Conservation (phyloP, 495 filamentous ascomycete species). For the Lentithecium fluviatile region DNA sequence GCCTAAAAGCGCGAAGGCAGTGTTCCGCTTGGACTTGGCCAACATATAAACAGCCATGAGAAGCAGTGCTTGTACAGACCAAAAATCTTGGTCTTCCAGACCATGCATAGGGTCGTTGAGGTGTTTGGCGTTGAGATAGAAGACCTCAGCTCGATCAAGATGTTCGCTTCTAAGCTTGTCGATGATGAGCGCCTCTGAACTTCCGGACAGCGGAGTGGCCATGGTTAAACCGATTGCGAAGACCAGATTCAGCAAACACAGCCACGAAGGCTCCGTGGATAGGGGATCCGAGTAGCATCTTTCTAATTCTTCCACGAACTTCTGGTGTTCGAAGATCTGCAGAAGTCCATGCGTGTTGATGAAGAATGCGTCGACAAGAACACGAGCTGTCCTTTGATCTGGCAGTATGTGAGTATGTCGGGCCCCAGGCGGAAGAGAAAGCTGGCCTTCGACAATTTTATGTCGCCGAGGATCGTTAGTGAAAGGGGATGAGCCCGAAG, state of each 20-base stretch:
- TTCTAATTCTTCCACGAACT: slow-evolving; percentile 52
- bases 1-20: slow-evolving; percentile 61
- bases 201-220: slow-evolving; percentile 53
- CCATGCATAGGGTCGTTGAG: slow-evolving; percentile 55
- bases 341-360: slow-evolving; percentile 60
- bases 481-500: slow-evolving; percentile 63
- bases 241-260: slow-evolving; percentile 59
- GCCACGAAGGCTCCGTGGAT: slow-evolving; percentile 47
- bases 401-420: slow-evolving; percentile 54
- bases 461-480: slow-evolving; percentile 68
- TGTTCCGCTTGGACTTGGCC: slow-evolving; percentile 56
- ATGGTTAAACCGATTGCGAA: slow-evolving; percentile 60
- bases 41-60: slow-evolving; percentile 64
- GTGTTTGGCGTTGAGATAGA: slow-evolving; percentile 58
- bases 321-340: slow-evolving; percentile 53
- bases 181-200: slow-evolving; percentile 51
- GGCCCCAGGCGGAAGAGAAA: slow-evolving; percentile 49
- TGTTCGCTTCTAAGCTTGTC: slow-evolving; percentile 49
- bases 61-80: slow-evolving; percentile 61
- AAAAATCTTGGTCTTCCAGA: slow-evolving; percentile 62
- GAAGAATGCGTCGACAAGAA: slow-evolving; percentile 60
- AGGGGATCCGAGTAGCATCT: slow-evolving; percentile 56
- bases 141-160: slow-evolving; percentile 56
- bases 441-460: slow-evolving; percentile 63
- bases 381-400: slow-evolving; percentile 52